Evolutionary conservation across 306 rosid species (phyloP).

Genomic region (Inga oerstediana): DNA sequence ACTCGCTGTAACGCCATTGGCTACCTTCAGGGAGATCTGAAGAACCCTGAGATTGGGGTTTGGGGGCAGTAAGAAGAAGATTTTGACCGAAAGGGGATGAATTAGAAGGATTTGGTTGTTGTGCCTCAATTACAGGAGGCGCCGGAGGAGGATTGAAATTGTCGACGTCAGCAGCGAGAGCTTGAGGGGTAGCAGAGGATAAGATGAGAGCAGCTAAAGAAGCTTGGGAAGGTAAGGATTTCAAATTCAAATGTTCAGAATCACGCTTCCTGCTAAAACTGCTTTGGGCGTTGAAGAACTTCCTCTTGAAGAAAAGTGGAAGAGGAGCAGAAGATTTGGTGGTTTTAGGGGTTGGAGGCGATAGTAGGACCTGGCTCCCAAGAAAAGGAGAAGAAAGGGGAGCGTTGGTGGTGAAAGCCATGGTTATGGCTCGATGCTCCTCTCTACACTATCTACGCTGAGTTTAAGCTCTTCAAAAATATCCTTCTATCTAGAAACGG

Average conservation of each 20-base stretch:
- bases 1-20: slow-evolving; percentile 98
- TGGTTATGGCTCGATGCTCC: slow-evolving; percentile 12
- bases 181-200: slow-evolving; percentile 69
- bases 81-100: slow-evolving; percentile 73
- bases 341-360: slow-evolving; percentile 83
- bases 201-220: slow-evolving; percentile 69
- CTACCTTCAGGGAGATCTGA: slow-evolving; percentile 88
- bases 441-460: slow-evolving; percentile 24
- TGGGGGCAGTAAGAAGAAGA: slow-evolving; percentile 73
- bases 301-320: slow-evolving; percentile 43
- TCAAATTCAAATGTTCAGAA: slow-evolving; percentile 36
- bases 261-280: slow-evolving; percentile 25
- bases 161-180: slow-evolving; percentile 64
- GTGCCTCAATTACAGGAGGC: slow-evolving; percentile 62
- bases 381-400: slow-evolving; percentile 66
- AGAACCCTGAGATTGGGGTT: slow-evolving; percentile 59
- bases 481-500: background rate
- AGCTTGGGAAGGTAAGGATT: slow-evolving; percentile 59
- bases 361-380: slow-evolving; percentile 49
- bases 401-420: slow-evolving; percentile 71
- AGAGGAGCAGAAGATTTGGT: slow-evolving; percentile 42
- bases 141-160: slow-evolving; percentile 46
- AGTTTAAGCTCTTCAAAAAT: background rate
- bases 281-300: slow-evolving; percentile 36
- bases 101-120: slow-evolving; percentile 48